Conservation (phyloP, 345 rosid genomes). For the Eucalyptus erythrocorys region DNA sequence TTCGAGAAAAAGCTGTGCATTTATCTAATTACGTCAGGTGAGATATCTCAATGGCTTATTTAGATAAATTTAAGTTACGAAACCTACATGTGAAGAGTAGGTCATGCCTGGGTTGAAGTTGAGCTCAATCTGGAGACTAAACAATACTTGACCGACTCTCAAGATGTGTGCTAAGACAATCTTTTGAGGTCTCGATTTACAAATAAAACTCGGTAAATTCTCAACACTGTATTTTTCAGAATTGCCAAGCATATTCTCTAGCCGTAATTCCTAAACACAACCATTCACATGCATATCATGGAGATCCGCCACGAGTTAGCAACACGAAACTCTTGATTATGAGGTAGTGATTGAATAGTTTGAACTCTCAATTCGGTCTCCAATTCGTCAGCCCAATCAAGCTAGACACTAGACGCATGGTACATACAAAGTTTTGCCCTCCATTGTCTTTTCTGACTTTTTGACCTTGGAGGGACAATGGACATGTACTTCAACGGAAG, state of each 20-base stretch:
- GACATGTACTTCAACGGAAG: background rate
- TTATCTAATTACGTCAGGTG: background rate
- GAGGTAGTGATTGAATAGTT: background rate
- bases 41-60: background rate
- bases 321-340: accelerated
- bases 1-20: background rate
- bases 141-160: background rate
- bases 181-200: accelerated
- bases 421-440: background rate
- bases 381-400: background rate
- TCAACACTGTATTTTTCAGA: accelerated
- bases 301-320: accelerated
- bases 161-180: accelerated
- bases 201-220: background rate
- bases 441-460: background rate
- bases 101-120: background rate
- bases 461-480: background rate
- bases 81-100: background rate
- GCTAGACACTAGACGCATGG: background rate
- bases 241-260: accelerated
- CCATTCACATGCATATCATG: background rate
- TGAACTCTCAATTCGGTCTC: background rate
- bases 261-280: accelerated
- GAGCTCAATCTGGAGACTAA: accelerated
- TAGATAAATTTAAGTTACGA: background rate